Conservation (phyloP, 2,329 filamentous ascomycete species). For the Fusarium mangiferae region DNA sequence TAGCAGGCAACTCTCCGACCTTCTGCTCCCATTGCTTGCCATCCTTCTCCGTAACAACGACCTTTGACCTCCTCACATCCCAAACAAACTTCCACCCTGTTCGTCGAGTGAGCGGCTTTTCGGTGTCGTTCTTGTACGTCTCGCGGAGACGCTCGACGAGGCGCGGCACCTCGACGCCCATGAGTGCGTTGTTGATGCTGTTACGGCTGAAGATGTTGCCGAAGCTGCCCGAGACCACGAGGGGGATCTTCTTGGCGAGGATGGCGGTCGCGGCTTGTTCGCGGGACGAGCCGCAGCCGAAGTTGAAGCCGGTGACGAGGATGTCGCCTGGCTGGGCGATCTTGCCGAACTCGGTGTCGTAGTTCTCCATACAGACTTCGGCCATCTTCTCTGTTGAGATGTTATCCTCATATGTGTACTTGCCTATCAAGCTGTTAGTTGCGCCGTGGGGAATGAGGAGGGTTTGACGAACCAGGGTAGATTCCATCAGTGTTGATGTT, state of each 20-base stretch:
- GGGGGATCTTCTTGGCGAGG: constrained; percentile 80
- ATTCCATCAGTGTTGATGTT: constrained; percentile 89
- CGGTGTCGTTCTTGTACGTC: constrained; percentile 60
- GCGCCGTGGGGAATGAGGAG: accelerated
- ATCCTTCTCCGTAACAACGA: constrained; percentile 76
- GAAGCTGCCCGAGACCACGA: constrained; percentile 84
- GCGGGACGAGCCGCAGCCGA: constrained; percentile 82
- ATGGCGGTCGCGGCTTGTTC: constrained; percentile 87
- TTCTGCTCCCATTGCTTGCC: constrained; percentile 80
- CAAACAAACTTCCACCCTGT: constrained; percentile 87
- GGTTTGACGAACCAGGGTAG: constrained; percentile 77
- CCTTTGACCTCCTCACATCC: constrained; percentile 79
- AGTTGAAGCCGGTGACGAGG: constrained; percentile 87
- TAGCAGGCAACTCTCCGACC: constrained; percentile 84
- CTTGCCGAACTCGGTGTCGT: constrained; percentile 76
- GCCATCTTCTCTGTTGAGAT: constrained; percentile 84
- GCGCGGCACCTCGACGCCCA: constrained; percentile 75
- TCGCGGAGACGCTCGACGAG: constrained; percentile 74
- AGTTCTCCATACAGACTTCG: constrained; percentile 92
- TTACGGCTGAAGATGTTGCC: constrained; percentile 85
- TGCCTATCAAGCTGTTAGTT: constrained; percentile 54
- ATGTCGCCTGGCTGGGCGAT: constrained; percentile 78
- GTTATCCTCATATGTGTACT: constrained; percentile 92
- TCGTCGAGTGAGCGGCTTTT: constrained; percentile 71
- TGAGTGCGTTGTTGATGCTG: constrained; percentile 81